Conservation (phyloP, 202 grass and related monocot genomes). For the Digitaria exilis region DNA sequence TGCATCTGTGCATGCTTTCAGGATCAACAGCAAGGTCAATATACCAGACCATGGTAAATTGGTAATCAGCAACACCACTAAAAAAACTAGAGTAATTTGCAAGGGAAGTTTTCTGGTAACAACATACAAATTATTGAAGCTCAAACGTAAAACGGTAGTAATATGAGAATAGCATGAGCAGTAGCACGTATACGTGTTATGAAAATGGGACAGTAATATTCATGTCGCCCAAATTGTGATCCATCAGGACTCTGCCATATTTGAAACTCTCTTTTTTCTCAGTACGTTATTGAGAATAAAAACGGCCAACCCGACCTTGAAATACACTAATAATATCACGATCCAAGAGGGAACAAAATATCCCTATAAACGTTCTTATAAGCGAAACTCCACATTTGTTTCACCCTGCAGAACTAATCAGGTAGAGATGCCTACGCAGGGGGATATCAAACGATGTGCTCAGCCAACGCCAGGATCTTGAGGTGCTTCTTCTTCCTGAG, state of each 20-base stretch:
- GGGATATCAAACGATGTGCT: conserved; percentile 76
- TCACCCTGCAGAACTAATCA: not conserved
- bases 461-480: conserved; percentile 85
- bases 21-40: not conserved
- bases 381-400: not conserved
- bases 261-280: not conserved
- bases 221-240: not conserved
- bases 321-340: not conserved
- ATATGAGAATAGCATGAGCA: too few species aligned
- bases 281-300: conserved; percentile 22
- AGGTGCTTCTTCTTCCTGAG: conserved; percentile 95
- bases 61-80: not conserved
- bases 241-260: not conserved
- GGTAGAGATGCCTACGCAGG: not conserved
- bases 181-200: too few species aligned
- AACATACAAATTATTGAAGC: not conserved
- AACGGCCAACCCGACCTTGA: not conserved
- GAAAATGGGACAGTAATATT: not conserved
- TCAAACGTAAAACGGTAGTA: not conserved
- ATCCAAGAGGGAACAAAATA: not conserved
- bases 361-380: not conserved
- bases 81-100: not conserved
- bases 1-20: not conserved
- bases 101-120: not conserved
- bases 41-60: not conserved